Evolutionary conservation across 75 land plant genomes (phyloP), one percentile per base, ranked within the genome.

Genomic region (Isoetes taiwanensis): DNA sequence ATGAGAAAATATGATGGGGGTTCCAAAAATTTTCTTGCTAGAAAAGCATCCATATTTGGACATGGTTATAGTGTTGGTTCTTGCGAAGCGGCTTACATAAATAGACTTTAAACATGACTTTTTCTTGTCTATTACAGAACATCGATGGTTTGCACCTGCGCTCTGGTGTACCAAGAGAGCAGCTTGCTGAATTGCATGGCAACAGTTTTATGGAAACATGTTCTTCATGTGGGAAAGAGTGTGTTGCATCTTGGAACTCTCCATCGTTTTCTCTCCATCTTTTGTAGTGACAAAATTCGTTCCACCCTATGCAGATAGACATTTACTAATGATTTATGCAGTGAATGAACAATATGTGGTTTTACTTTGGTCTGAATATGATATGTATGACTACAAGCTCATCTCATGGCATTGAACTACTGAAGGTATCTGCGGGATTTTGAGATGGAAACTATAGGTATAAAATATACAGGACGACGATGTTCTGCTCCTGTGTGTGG

Each of bases 141-240:
- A 62, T 93, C 30, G 98, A 93, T 84, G 80, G 90, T 30, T 80
- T 93, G 52, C 98, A 93, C 65, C 78, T 87, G 54, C 77, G 85
- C 41, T 84, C 96, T 39, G 96, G 98, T 19, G 78, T 93, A 32
- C 83, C 96, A 52, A 72, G 85, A 66, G 83, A 75, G 38, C 80
- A 84, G 34, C 81, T 88, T 31, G 52, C 96, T 29, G 98, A 93
- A 59, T 72, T 93, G 64, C 98, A 93, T 76, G 98, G 98, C 35
- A 81, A 84, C 62, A 83, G 80, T 11, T 91, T 82, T 59, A 68
- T 80, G 69, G 97, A 91, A 64, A 28, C 72, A 48, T 91, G 97
- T 55, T 67, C 82, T 28, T 66, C 74, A 2, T 91, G 97, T 32
- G 35, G 59, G 2, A 62, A 62, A 33, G 64, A 62, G 64, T 62